phyloP scores from a whole-genome alignment of 768 basidiomycete genomes.

The Phaffia tasmanica region DNA sequence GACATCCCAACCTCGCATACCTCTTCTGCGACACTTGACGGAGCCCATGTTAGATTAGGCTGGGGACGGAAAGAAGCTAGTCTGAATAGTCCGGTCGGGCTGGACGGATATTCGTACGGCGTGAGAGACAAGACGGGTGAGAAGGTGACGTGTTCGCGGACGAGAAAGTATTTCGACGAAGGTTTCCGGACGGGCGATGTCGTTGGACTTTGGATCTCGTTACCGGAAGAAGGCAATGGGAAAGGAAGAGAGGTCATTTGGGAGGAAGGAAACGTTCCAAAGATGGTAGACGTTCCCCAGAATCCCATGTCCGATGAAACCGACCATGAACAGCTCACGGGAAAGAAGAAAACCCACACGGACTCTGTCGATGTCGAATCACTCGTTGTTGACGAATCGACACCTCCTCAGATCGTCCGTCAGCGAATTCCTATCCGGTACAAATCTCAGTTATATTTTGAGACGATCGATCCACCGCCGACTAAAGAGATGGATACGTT shows the following conservation, averaged over 20 bases:
- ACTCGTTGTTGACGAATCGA: neutral
- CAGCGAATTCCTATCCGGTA: slow-evolving; percentile 88
- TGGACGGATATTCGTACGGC: slow-evolving; percentile 89
- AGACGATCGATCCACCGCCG: slow-evolving; percentile 75
- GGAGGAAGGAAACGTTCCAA: neutral
- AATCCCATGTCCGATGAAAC: too few relatives aligned
- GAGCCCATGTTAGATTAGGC: slow-evolving; percentile 76
- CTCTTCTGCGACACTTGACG: slow-evolving; percentile 51
- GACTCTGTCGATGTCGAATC: neutral
- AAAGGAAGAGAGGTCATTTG: slow-evolving; percentile 4
- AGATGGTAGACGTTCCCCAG: too few relatives aligned
- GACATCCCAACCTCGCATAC: slow-evolving; percentile 5
- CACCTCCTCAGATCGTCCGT: slow-evolving; percentile 49
- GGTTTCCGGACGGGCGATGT: slow-evolving; percentile 69
- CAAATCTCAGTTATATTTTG: slow-evolving; percentile 95
- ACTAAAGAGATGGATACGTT: slow-evolving; percentile 86
- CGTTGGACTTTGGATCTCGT: slow-evolving; percentile 59
- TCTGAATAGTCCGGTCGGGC: slow-evolving; percentile 82
- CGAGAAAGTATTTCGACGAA: slow-evolving; percentile 57
- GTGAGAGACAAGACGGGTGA: slow-evolving; percentile 86
- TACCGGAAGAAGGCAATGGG: slow-evolving; percentile 44
- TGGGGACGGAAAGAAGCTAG: slow-evolving; percentile 87
- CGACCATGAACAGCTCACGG: neutral
- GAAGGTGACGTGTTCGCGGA: slow-evolving; percentile 72
- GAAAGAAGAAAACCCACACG: neutral